phyloP scores from a whole-genome alignment of 768 basidiomycete species.

The Russula dissimulans region DNA sequence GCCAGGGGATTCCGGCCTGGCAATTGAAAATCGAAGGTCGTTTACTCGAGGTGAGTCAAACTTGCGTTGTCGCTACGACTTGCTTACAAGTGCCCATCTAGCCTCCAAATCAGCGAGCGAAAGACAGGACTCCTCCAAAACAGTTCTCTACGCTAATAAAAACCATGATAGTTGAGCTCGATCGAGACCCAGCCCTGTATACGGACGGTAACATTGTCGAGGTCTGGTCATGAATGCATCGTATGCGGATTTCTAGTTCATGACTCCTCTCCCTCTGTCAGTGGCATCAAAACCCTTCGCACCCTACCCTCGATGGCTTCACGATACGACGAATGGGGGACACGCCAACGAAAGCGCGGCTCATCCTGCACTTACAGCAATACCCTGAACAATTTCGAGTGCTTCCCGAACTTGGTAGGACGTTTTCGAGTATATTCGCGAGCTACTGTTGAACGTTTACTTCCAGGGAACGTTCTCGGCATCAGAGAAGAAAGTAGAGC shows the following conservation, averaged over 20 bases:
- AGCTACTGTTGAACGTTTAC: background rate
- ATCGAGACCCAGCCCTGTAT: slow-evolving; percentile 72
- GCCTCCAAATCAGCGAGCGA: slow-evolving; percentile 51
- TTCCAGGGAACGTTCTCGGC: slow-evolving; percentile 52
- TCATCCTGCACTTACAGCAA: slow-evolving; percentile 84
- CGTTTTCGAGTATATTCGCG: background rate
- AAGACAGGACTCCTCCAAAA: slow-evolving; percentile 52
- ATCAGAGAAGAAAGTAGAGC: slow-evolving; percentile 80
- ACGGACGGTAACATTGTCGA: slow-evolving; percentile 86
- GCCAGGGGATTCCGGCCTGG: slow-evolving; percentile 88
- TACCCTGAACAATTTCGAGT: slow-evolving; percentile 82
- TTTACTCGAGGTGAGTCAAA: slow-evolving; percentile 58
- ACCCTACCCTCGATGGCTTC: slow-evolving; percentile 74
- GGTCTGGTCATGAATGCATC: slow-evolving; percentile 36
- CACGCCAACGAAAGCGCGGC: slow-evolving; percentile 59
- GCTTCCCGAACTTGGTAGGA: slow-evolving; percentile 57
- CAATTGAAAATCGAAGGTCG: slow-evolving; percentile 80
- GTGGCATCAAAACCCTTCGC: slow-evolving; percentile 56
- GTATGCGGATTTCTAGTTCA: background rate
- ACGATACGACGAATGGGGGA: slow-evolving; percentile 79
- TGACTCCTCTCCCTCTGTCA: slow-evolving; percentile 21
- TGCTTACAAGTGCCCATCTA: slow-evolving; percentile 22
- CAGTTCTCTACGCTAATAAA: slow-evolving; percentile 86
- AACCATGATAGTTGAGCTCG: slow-evolving; percentile 77
- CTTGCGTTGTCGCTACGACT: background rate